Evolutionary conservation across 345 rosid genomes (phyloP), one percentile per base, ranked within the genome.

Genomic region (Moringa oleifera): DNA sequence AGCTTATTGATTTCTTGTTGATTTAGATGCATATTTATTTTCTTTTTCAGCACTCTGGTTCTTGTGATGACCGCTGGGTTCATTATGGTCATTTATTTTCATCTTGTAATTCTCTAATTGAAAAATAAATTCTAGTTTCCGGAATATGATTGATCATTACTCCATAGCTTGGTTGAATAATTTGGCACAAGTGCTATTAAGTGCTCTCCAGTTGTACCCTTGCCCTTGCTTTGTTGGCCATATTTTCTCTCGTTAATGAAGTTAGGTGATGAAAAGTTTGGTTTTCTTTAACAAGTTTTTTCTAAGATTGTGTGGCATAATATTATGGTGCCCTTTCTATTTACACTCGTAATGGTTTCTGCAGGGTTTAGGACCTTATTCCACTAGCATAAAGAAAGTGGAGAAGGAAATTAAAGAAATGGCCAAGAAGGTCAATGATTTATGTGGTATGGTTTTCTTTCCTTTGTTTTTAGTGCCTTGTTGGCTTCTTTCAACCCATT

Each of bases 311-410:
- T 20, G 2, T 51, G 20, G 54, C 11, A 21, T 51, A 18, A 28
- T 28, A 28, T 4, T 41, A 33, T 53, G 10, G 18, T 28, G 2
- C 21, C 11, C 15, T n/a, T 16, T 25, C 9, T 9, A 4, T 7
- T 0, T 2, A 45, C 10, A 55, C 41, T 54, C 25, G 51, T 2
- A 0, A 15, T 33, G 46, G 33, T 25, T 53, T 21, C 31, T 52
- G 76, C 73, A 94, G 99, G 99, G 97, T 6, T 78, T 90, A 69
- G 98, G 98, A 55, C 97, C 98, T 25, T 93, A 94, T 73, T 88
- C 96, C 4, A 76, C 73, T 16, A 77, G 90, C 61, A 90, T 88
- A 45, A 94, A 94, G 89, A 90, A 86, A 74, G 91, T 33, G 0
- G 97, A 94, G 74, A 94, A 94, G 74, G 97, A 88, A 70, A 90